Evolutionary conservation across 202 grass and related monocot species (phyloP).

Genomic region (Saccharum hybrid): DNA sequence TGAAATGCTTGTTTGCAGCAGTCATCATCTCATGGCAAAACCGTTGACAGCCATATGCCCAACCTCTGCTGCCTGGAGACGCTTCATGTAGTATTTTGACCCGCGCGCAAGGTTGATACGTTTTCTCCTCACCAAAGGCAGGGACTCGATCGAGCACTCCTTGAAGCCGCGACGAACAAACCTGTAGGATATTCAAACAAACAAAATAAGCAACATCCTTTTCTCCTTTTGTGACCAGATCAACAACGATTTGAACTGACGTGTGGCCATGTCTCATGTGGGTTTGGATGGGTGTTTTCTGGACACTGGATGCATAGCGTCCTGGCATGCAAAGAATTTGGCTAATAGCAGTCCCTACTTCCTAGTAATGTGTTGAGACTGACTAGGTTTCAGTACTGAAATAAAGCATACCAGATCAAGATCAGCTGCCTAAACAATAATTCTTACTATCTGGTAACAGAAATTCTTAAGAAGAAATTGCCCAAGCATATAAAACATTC

Average conservation of each 20-base stretch:
- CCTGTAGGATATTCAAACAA: slow-evolving; percentile 47
- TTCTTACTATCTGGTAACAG: slow-evolving; percentile 11
- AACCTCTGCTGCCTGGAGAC: slow-evolving; percentile 52
- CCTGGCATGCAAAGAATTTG: neutral
- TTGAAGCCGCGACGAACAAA: slow-evolving; percentile 88
- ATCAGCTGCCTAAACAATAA: neutral
- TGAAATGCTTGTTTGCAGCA: neutral
- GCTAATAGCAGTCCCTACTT: neutral
- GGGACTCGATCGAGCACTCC: slow-evolving; percentile 75
- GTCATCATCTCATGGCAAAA: slow-evolving; percentile 39
- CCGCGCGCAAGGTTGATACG: slow-evolving; percentile 76
- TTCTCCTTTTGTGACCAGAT: neutral
- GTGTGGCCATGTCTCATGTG: neutral
- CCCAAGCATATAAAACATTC: neutral
- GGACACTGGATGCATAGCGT: neutral
- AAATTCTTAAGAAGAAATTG: neutral
- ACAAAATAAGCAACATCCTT: slow-evolving; percentile 9
- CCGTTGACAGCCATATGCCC: slow-evolving; percentile 46
- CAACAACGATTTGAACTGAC: neutral
- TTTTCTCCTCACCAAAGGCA: slow-evolving; percentile 67
- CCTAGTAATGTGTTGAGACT: slow-evolving; percentile 1
- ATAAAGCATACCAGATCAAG: neutral
- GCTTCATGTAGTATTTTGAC: slow-evolving; percentile 92
- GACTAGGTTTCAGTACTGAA: neutral
- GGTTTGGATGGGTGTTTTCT: neutral